A percentile compares a stretch with the other conserved stretches of the same genome.
These are phyloP conservation scores for Aureobasidium lini DNA, from an alignment of 2,329 filamentous ascomycete species.

Conservation along the genomic window DNA sequence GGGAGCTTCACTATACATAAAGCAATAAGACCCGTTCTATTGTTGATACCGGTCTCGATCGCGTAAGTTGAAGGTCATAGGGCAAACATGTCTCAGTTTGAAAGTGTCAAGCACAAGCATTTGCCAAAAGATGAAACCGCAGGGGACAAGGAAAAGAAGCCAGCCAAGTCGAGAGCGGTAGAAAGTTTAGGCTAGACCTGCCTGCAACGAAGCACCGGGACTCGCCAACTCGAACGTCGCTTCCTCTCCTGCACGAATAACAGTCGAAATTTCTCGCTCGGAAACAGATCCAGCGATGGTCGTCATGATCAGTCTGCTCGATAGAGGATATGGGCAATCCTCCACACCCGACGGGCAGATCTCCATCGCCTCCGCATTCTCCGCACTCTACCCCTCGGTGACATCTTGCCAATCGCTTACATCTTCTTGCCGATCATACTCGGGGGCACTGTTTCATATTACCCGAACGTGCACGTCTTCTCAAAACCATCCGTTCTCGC, in stretches of 20 bases:
- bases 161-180: too few relatives aligned
- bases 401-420: not conserved
- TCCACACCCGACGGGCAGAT: not conserved
- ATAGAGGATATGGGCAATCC: not conserved
- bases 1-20: too few relatives aligned
- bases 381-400: not conserved
- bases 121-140: not conserved
- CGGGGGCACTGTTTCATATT: not conserved
- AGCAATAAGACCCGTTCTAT: too few relatives aligned
- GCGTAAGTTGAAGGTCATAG: too few relatives aligned
- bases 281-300: not conserved
- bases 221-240: not conserved
- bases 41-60: too few relatives aligned
- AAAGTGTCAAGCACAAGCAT: too few relatives aligned
- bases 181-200: not conserved
- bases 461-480: not conserved
- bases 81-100: too few relatives aligned
- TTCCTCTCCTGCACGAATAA: not conserved
- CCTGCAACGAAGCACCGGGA: too few relatives aligned
- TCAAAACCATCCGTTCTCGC: too few relatives aligned
- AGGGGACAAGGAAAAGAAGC: not conserved
- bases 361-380: not conserved
- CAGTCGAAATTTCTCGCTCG: not conserved
- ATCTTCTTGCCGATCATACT: constrained; percentile 4
- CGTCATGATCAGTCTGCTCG: not conserved